Conservation (phyloP, 139 green algal species). For the Chlamydomonas incerta region DNA sequence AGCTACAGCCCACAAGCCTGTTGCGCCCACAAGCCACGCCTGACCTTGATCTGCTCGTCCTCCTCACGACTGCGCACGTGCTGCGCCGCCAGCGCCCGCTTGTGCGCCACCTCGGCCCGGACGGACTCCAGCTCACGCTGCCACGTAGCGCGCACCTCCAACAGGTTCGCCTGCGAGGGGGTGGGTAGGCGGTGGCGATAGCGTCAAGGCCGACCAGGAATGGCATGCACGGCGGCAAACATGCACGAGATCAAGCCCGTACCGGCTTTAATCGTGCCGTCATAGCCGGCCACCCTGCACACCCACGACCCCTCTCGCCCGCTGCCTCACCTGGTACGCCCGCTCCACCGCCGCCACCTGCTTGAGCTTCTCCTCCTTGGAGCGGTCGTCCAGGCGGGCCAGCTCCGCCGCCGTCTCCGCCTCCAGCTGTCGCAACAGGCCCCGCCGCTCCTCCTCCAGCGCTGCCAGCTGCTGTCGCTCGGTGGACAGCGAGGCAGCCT, state of each 20-base stretch:
- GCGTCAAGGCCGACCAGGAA: no score
- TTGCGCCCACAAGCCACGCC: background rate
- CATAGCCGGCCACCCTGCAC: no score
- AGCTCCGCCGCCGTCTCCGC: constrained; percentile 46
- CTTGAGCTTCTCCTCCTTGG: constrained; percentile 75
- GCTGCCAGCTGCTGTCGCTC: constrained; percentile 68
- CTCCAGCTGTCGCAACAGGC: constrained; percentile 50
- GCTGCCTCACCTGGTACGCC: constrained; percentile 48
- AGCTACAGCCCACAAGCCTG: no score
- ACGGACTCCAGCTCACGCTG: constrained; percentile 59
- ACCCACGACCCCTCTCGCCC: background rate
- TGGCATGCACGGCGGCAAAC: no score
- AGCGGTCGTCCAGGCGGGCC: constrained; percentile 66
- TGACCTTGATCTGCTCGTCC: constrained; percentile 65
- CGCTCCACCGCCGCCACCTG: constrained; percentile 66
- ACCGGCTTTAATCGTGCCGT: no score
- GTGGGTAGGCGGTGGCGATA: background rate
- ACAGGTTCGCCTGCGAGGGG: constrained; percentile 41
- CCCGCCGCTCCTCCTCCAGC: constrained; percentile 55
- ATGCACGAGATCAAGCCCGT: no score
- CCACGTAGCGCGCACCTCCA: constrained; percentile 59
- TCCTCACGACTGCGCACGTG: constrained; percentile 54
- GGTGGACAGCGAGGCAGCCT: constrained; percentile 48
- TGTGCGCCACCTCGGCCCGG: constrained; percentile 54
- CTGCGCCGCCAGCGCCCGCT: constrained; percentile 40